Conservation (phyloP, 805 yeast genomes). For the Spathaspora gorwiae region DNA sequence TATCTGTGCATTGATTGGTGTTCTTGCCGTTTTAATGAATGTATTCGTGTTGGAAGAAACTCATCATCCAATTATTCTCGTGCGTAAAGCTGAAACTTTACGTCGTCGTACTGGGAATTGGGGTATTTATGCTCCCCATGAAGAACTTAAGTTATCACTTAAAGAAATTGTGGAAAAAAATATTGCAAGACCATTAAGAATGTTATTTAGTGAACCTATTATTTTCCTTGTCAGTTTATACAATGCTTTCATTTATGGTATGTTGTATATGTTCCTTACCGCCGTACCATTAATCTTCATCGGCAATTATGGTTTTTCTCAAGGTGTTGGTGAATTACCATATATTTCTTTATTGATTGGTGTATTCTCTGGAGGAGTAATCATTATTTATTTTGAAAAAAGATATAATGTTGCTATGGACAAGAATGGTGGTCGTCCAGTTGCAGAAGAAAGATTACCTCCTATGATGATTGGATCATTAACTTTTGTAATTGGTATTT, state of each 20-base stretch:
- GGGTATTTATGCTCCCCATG: conserved; percentile 37
- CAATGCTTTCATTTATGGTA: conserved; percentile 47
- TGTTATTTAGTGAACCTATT: conserved; percentile 40
- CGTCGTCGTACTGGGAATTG: conserved; percentile 39
- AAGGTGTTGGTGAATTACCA: conserved; percentile 73
- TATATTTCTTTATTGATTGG: conserved; percentile 76
- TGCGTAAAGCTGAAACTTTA: conserved; percentile 28
- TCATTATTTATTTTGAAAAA: conserved; percentile 52
- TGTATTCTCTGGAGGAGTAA: conserved; percentile 50
- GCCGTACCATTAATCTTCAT: conserved; percentile 45
- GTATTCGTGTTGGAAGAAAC: conserved; percentile 34
- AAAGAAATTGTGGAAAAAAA: conserved; percentile 34
- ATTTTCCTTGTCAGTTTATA: conserved; percentile 40
- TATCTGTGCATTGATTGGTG: conserved; percentile 41
- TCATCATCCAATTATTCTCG: conserved; percentile 35
- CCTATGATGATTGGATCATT: conserved; percentile 74
- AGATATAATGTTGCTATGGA: conserved; percentile 44
- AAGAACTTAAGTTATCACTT: conserved; percentile 25
- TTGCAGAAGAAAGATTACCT: conserved; percentile 77
- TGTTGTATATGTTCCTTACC: conserved; percentile 42
- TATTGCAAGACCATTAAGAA: conserved; percentile 32
- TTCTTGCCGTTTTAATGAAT: conserved; percentile 26
- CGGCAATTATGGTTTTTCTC: conserved; percentile 51
- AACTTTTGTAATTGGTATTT: conserved; percentile 69
- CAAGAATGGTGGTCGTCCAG: conserved; percentile 51